phyloP scores from a whole-genome alignment of 768 basidiomycete species.

The Suillus discolor region DNA sequence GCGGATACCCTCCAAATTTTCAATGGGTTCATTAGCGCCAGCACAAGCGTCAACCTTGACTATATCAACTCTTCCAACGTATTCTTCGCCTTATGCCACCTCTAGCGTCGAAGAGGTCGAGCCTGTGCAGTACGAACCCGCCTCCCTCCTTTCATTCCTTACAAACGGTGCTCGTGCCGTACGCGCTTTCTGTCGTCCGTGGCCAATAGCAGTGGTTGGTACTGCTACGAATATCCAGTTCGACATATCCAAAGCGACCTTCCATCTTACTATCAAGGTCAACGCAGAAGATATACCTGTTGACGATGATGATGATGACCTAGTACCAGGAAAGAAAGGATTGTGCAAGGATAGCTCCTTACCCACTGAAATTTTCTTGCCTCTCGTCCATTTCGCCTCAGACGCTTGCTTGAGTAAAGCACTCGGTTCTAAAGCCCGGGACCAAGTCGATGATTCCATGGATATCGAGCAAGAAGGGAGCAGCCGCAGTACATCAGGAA shows the following conservation, averaged over 20 bases:
- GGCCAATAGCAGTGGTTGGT: constrained; percentile 77
- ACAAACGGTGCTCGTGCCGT: constrained; percentile 86
- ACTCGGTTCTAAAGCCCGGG: not conserved
- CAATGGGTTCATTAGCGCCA: constrained; percentile 12
- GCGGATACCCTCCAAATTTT: not conserved
- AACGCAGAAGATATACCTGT: constrained; percentile 52
- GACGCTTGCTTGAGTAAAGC: constrained; percentile 32
- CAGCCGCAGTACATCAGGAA: not conserved
- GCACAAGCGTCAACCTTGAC: constrained; percentile 22
- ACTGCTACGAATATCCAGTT: constrained; percentile 67
- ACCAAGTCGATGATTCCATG: constrained; percentile 3
- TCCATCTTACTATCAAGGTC: constrained; percentile 72
- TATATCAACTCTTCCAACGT: constrained; percentile 21
- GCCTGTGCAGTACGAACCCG: not conserved
- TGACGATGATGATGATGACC: not conserved
- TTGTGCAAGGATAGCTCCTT: constrained; percentile 32
- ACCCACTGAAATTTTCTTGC: constrained; percentile 91
- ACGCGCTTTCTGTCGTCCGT: constrained; percentile 84
- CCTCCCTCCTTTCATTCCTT: constrained; percentile 54
- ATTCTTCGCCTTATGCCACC: constrained; percentile 20
- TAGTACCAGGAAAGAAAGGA: not conserved
- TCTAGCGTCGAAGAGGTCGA: not conserved
- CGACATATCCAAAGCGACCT: constrained; percentile 68
- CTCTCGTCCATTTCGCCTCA: constrained; percentile 85
- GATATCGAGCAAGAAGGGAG: not conserved